These are phyloP conservation scores for Grosmannia clavigera DNA, from an alignment of 2,329 filamentous ascomycete species.

Conservation along the genomic window DNA sequence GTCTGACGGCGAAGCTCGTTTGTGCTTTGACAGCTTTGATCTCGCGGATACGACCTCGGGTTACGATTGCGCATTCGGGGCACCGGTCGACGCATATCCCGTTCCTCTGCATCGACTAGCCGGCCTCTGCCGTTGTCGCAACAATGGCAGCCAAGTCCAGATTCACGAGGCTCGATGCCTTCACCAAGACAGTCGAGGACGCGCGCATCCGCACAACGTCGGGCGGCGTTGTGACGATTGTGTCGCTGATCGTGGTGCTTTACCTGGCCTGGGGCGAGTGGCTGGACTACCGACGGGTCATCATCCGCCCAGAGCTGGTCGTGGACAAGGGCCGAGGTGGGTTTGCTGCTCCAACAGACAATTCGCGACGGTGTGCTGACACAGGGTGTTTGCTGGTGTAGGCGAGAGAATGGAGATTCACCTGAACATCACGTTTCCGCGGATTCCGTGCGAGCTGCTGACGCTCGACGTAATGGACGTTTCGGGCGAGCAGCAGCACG, in stretches of 20 bases:
- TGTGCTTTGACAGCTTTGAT: not conserved
- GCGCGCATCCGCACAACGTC: slow-evolving; percentile 91
- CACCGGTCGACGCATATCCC: not conserved
- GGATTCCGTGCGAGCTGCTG: slow-evolving; percentile 85
- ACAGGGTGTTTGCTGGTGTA: slow-evolving; percentile 18
- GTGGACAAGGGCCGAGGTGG: slow-evolving; percentile 91
- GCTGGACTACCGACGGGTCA: slow-evolving; percentile 77
- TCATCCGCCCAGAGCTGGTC: slow-evolving; percentile 82
- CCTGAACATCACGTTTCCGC: slow-evolving; percentile 91
- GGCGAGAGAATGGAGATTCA: slow-evolving; percentile 99
- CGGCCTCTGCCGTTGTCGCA: not conserved
- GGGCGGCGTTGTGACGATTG: slow-evolving; percentile 87
- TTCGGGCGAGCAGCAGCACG: slow-evolving; percentile 90
- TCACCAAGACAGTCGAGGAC: slow-evolving; percentile 98
- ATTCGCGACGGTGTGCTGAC: not conserved
- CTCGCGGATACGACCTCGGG: not conserved
- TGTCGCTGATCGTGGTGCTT: slow-evolving; percentile 75
- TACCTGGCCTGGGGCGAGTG: slow-evolving; percentile 93
- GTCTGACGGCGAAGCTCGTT: not conserved
- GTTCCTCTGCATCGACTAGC: not conserved
- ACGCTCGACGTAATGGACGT: slow-evolving; percentile 99
- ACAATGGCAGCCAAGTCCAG: slow-evolving; percentile 81
- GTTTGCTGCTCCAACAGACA: not conserved
- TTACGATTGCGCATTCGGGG: not conserved
- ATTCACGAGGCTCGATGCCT: slow-evolving; percentile 94